A percentile compares a stretch with the other conserved stretches of the same genome.
Conservation (phyloP, 75 land plant species). For the Azolla pinnata region DNA sequence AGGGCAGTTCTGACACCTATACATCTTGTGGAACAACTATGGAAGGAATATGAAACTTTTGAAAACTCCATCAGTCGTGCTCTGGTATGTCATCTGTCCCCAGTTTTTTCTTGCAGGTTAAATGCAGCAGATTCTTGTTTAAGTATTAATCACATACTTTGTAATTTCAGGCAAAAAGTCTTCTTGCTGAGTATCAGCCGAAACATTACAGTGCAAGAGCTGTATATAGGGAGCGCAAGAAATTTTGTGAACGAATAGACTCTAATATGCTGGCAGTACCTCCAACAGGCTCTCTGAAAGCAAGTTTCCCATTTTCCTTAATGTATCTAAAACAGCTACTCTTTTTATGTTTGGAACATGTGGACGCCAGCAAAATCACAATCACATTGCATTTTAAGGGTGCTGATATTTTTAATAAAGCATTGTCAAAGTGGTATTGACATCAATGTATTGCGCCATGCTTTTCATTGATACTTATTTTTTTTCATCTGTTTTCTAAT, state of each 20-base stretch:
- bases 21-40: slow-evolving; percentile 90
- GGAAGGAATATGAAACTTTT: slow-evolving; percentile 97
- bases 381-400: no score
- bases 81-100: slow-evolving; percentile 41
- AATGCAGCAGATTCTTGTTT: background rate
- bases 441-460: no score
- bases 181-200: slow-evolving; percentile 87
- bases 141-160: background rate
- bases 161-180: slow-evolving; percentile 80
- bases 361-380: no score
- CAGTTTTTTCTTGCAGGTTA: background rate
- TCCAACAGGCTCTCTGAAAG: slow-evolving; percentile 84
- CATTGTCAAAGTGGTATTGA: no score
- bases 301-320: no score
- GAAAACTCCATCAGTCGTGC: slow-evolving; percentile 96
- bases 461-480: no score
- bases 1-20: slow-evolving; percentile 81
- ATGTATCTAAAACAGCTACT: no score
- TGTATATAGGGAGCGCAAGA: slow-evolving; percentile 92
- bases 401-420: no score
- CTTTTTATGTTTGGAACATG: no score
- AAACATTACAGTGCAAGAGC: slow-evolving; percentile 97
- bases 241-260: slow-evolving; percentile 89
- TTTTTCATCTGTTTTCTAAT: no score
- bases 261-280: slow-evolving; percentile 91